Conservation (phyloP, 345 rosid species). For the Eucalyptus cladocalyx region DNA sequence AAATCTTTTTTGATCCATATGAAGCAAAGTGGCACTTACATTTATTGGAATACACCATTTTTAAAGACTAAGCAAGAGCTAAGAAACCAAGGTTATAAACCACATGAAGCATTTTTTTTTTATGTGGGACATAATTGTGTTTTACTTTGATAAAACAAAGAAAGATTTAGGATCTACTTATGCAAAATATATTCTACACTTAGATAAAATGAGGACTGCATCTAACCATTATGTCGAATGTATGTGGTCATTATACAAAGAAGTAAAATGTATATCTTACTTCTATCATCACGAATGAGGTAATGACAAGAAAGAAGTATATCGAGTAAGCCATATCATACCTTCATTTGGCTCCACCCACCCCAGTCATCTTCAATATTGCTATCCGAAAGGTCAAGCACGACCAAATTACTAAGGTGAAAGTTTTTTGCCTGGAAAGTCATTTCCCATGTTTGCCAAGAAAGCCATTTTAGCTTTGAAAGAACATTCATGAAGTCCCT, state of each 20-base stretch:
- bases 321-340: background rate
- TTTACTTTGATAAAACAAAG: background rate
- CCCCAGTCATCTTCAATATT: background rate
- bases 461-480: background rate
- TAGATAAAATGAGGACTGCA: background rate
- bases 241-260: background rate
- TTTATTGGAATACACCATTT: no score
- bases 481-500: rapidly evolving
- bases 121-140: background rate
- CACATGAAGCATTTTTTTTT: no score
- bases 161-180: no score
- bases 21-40: no score
- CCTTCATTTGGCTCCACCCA: background rate
- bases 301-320: background rate
- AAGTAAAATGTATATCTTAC: background rate
- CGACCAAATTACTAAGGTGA: background rate
- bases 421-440: background rate
- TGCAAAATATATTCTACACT: no score
- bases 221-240: no score
- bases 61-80: no score
- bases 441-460: rapidly evolving
- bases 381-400: background rate
- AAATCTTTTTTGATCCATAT: no score
- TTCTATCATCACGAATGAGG: rapidly evolving
- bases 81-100: no score